Evolutionary conservation across 768 basidiomycete genomes (phyloP), one percentile per base, ranked within the genome.

Genomic region (Chalciporus sphaerocephalus): DNA sequence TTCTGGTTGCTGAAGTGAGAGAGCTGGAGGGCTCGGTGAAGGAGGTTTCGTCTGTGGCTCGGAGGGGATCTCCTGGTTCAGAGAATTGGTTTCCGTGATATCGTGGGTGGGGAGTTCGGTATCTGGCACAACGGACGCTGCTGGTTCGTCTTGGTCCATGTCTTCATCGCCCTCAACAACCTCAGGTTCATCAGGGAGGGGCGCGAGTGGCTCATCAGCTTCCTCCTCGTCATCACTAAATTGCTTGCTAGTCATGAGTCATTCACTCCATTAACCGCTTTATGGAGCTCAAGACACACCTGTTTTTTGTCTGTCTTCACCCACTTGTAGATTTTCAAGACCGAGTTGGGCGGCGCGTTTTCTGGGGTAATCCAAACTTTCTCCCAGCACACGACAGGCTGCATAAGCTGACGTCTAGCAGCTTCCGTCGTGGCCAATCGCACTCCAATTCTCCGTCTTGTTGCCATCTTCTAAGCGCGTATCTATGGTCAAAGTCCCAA

Each of bases 301-400:
- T 88, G 89, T 38, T 72, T 72, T 64, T 81, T 86, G 46, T 90
- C 85, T 12, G 87, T 87, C 60, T 83, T 85, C 10, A 85, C 78
- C 89, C 89, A 92, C 60, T 82, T 84, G 57, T 74, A 78, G 18
- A 89, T 73, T 57, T 81, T 84, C 38, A 91, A 66, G 17, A 70
- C 74, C 17, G 87, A 76, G 21, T 76, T 76, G 20, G 78, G 63
- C 15, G 78, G 56, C 18, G 77, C 69, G 43, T 70, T 72, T 46
- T 83, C 83, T 27, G 83, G 78, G 11, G 73, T 63, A 10, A 78
- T 71, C 86, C 86, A 87, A 27, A 74, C 70, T 67, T 84, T 87
- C 67, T 91, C 87, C 89, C 88, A 92, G 52, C 83, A 87, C 21
- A 75, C 78, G n/a, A 91, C 89, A 6, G 89, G 89, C 58, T 87